Evolutionary conservation across 164 flowering plant species (phyloP).

Genomic region (Echeveria elegans): DNA sequence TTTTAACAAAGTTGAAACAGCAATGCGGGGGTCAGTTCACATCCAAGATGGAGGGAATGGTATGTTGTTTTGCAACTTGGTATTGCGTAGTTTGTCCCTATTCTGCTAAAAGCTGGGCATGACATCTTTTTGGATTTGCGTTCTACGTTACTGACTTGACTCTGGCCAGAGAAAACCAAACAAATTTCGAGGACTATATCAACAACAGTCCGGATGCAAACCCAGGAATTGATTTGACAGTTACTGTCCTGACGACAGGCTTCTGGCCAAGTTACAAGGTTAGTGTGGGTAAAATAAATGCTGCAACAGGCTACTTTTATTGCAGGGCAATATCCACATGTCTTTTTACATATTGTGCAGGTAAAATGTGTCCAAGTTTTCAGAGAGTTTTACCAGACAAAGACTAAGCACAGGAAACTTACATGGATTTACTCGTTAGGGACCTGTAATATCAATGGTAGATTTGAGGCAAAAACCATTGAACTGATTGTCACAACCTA

Average conservation of each 20-base stretch:
- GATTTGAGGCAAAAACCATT: no score
- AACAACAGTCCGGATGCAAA: conserved; percentile 14
- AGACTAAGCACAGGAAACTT: conserved; percentile 80
- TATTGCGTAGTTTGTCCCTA: not conserved
- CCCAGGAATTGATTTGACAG: conserved; percentile 74
- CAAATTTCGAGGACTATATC: conserved; percentile 35
- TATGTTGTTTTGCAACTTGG: no score
- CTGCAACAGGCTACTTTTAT: not conserved
- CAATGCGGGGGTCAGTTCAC: no score
- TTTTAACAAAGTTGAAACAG: no score
- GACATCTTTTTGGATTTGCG: not conserved
- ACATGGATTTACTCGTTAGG: conserved; percentile 96
- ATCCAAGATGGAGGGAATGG: no score
- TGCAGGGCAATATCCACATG: not conserved
- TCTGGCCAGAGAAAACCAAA: no score
- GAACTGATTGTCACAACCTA: conserved; percentile 74
- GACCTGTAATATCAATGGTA: conserved; percentile 71
- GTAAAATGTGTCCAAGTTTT: no score
- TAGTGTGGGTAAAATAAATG: not conserved
- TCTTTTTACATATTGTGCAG: conserved; percentile 20
- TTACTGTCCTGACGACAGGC: no score
- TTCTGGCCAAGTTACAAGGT: conserved; percentile 99
- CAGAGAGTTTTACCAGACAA: no score
- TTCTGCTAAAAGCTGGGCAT: not conserved
- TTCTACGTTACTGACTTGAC: conserved; percentile 33